Percentiles rank a stretch among this genome's conserved stretches.
These are phyloP conservation scores for Bondarzewia mesenterica DNA, from an alignment of 1,284 basidiomycete species.

Conservation along the genomic window DNA sequence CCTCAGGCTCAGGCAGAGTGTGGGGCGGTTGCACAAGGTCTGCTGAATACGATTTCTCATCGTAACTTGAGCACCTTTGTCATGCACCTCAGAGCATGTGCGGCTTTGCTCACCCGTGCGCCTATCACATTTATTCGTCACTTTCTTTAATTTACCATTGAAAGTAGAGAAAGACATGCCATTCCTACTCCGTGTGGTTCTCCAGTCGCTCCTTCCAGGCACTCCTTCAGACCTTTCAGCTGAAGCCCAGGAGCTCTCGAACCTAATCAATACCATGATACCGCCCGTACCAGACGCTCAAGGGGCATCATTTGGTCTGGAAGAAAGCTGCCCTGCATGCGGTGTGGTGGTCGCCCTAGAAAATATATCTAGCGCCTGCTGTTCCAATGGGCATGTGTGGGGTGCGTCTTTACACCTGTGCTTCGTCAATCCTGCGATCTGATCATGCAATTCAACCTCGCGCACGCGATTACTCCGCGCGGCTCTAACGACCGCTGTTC, in stretches of 20 bases:
- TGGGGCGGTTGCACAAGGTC: conserved; percentile 38
- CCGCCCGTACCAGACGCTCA: conserved; percentile 12
- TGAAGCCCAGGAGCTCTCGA: conserved; percentile 41
- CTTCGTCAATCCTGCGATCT: too few species aligned
- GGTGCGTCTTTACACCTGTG: conserved; percentile 27
- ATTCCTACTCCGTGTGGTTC: conserved; percentile 47
- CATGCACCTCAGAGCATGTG: conserved; percentile 43
- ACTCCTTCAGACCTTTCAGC: conserved; percentile 38
- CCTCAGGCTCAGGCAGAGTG: conserved; percentile 34
- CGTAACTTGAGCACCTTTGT: conserved; percentile 47
- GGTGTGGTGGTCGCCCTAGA: conserved; percentile 43
- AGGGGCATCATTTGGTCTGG: conserved; percentile 25
- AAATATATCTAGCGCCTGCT: conserved; percentile 49
- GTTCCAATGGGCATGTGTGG: conserved; percentile 63
- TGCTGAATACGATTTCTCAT: conserved; percentile 45
- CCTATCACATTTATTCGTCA: background rate
- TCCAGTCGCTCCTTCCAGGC: conserved; percentile 43
- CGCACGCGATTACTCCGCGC: background rate
- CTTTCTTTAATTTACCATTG: conserved; percentile 1
- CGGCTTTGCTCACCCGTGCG: conserved; percentile 38
- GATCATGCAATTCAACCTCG: too few species aligned
- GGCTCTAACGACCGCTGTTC: background rate
- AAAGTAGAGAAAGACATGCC: conserved; percentile 44
- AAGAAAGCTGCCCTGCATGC: conserved; percentile 67
- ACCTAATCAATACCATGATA: conserved; percentile 28